Evolutionary conservation across 176 grass and related monocot genomes (phyloP), one percentile per base, ranked within the genome.

Genomic region (Rhynchospora breviuscula): DNA sequence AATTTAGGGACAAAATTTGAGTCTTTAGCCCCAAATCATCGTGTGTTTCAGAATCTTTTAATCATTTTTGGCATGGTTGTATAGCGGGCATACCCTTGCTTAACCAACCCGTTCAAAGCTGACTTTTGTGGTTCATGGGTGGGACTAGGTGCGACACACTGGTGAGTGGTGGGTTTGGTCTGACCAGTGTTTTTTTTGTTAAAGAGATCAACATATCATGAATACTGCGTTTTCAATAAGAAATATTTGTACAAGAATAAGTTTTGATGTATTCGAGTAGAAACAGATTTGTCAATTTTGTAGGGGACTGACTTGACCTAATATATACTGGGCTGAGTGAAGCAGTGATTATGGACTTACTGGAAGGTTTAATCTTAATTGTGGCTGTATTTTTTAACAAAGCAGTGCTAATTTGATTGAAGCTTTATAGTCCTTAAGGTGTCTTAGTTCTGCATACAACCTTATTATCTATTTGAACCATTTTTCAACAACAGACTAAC

Each of bases 401-500:
- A 25, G 47, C 47, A 51, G 25, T 10, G 45, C 45, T 52, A 44
- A 75, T 25, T 18, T 64, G 35, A 46, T 13, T 1, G 3, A 48
- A 60, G 4, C 8, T 62, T 49, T 59, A 52, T 64, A 79, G 14
- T 86, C 11, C 12, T 14, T 33, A 45, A 29, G 43, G 18, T 60
- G 18, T 85, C 45, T 84, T 87, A 35, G 51, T 56, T 23, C 26
- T 15, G 22, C 64, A 17, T 73, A 77, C 57, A 40, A 7, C 79
- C 45, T 85, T 72, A 62, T 46, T 10, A 33, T 46, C 51, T 43
- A 86, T 56, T 57, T 58, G 80, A 57, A 61, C 0, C 74, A 71
- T 45, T 69, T 69, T 60, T 76, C 31, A 63, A 45, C 11, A 62
- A 53, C 79, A 66, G 2, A 53, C 31, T 86, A 84, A 49, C 77